Evolutionary conservation across 768 basidiomycete genomes (phyloP), one percentile per base, ranked within the genome.

Genomic region (Tylopilus intermedius): DNA sequence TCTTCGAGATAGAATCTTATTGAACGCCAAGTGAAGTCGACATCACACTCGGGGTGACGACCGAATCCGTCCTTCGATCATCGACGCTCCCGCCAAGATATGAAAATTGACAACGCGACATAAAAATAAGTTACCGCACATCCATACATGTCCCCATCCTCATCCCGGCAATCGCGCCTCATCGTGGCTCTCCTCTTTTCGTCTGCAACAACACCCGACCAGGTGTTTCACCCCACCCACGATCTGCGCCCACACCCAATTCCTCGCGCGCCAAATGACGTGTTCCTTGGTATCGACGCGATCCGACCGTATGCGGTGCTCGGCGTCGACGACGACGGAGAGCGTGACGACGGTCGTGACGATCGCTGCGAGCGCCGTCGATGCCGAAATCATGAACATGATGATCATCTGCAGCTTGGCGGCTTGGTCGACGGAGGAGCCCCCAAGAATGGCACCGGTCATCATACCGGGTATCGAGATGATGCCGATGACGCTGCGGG

Each of bases 361-460:
- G 49, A 90, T 83, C 3, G 84, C 77, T 11, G 86, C 80, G 24
- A 94, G 77, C 0, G 84, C 81, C 0, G 87, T 86, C 53, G 82
- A 79, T 0, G 90, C 83, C 3, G 84, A 83, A 42, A 94, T 90
- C 86, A 94, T 89, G 70, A 94, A 94, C 83, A 93, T 89, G 71
- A 94, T 90, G 53, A 94, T 83, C 86, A 93, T 93, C 61, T 94
- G 93, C 14, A 94, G 72, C 47, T 83, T 81, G 2, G 89, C 89
- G 0, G 92, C 93, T 68, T 91, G 90, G 18, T 89, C 78, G 39
- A 94, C 88, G 29, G 85, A 84, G 10, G 88, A 80, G 0, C 91
- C 92, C 11, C 89, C 93, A 11, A 94, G 81, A 55, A 94, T 86
- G 5, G 92, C 89, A 58, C 92, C 92, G 0, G 88, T 90, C 88